Evolutionary conservation across 495 filamentous ascomycete species (phyloP), one percentile per base, ranked within the genome.

Genomic region (Aspergillus sclerotioniger): DNA sequence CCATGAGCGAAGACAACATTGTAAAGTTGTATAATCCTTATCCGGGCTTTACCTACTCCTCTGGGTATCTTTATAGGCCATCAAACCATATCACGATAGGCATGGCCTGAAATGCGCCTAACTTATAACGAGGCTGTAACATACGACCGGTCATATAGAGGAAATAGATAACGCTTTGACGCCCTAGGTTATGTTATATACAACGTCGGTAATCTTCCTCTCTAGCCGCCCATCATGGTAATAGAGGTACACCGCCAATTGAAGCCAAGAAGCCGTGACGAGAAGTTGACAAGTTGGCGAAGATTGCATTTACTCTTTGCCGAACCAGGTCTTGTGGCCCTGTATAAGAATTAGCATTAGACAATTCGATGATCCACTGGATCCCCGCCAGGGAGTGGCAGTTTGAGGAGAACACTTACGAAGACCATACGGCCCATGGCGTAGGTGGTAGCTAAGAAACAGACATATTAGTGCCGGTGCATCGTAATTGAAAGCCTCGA

Each of bases 281-380:
- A 28, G 53, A 66, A 37, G 48, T 31, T 54, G 37, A 45, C 32
- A 53, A 54, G 45, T 56, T 28, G 48, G 17, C 53, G 29, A 67
- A 47, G 51, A 54, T 29, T 51, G 25, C 50, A 54, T 76, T 72
- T 85, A 90, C 57, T 80, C 75, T 76, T 87, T 84, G 68, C 82
- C 79, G 71, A 88, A 92, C 84, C 87, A 94, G 53, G 90, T 94
- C 86, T 92, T 96, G 79, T 96, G 84, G 69, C 92, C 91, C 75
- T 86, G 55, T 65, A 13, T 53, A 8, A 48, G 47, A n/a, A 48
- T 75, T 58, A 76, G 70, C 53, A 66, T 62, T 39, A 25, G 9
- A 44, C n/a, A 25, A 31, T 15, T 6, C 8, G 7, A 25, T 46
- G 56, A 52, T 50, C 10, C 50, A 60, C 47, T 17, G 16, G 5